A percentile compares a stretch with the other conserved stretches of the same genome.
Conservation (phyloP, 306 rosid genomes). For the Inga oerstediana region DNA sequence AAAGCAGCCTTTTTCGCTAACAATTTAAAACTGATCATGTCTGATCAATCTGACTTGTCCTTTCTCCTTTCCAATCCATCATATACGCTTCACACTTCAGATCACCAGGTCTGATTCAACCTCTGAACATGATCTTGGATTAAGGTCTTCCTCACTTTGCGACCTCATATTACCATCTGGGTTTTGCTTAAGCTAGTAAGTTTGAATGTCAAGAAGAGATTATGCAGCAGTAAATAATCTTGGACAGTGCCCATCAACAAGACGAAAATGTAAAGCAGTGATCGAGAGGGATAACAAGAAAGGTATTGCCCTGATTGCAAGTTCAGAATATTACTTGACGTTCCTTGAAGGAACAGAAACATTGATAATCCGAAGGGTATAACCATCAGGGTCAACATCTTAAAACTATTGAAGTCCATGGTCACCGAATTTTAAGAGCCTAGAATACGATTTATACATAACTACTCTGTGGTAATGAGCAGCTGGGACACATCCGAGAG, state of each 20-base stretch:
- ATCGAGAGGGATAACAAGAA: not conserved
- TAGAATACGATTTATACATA: conserved; percentile 29
- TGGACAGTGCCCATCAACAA: conserved; percentile 53
- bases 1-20: conserved; percentile 28
- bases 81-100: conserved; percentile 13
- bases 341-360: not conserved
- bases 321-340: not conserved
- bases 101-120: conserved; percentile 18
- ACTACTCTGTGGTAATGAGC: conserved; percentile 45
- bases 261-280: conserved; percentile 23
- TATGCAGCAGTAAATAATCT: conserved; percentile 59
- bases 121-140: conserved; percentile 48
- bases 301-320: conserved; percentile 6
- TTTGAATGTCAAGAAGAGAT: conserved; percentile 53
- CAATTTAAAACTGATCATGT: not conserved
- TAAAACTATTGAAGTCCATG: not conserved
- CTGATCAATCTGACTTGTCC: conserved; percentile 39
- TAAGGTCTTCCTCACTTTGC: conserved; percentile 59
- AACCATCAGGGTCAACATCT: not conserved
- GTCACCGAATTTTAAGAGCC: not conserved
- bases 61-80: conserved; percentile 50
- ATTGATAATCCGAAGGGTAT: not conserved
- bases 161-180: conserved; percentile 48
- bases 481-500: conserved; percentile 59
- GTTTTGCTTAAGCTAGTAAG: conserved; percentile 34